Evolutionary conservation across 108 stramenopile genomes (phyloP).

Genomic region (Nitzschia inconspicua): DNA sequence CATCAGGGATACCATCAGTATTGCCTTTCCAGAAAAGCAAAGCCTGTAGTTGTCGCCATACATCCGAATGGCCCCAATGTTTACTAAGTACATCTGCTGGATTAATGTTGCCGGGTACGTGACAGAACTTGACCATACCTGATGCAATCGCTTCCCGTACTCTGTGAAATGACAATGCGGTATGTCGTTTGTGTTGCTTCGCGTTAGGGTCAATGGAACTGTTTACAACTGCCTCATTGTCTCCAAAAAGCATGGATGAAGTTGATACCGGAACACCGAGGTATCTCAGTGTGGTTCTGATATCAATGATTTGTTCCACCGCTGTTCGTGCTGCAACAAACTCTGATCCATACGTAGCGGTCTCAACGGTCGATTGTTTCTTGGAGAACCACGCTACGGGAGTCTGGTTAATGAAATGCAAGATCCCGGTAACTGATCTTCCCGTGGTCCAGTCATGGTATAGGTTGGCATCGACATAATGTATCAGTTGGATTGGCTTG

Average conservation of each 20-base stretch:
- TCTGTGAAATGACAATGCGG: constrained; percentile 5
- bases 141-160: constrained; percentile 16
- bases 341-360: constrained; percentile 23
- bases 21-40: background rate
- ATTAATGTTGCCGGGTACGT: constrained; percentile 1
- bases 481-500: constrained; percentile 1
- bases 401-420: constrained; percentile 30
- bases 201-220: background rate
- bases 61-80: constrained; percentile 1
- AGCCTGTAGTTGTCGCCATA: constrained; percentile 3
- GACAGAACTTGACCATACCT: background rate
- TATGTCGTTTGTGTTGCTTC: constrained; percentile 6
- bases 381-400: constrained; percentile 30
- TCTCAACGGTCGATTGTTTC: constrained; percentile 6
- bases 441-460: too few species aligned
- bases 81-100: constrained; percentile 5
- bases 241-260: constrained; percentile 11
- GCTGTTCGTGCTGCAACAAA: constrained; percentile 13
- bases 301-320: constrained; percentile 14
- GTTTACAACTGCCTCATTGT: constrained; percentile 10
- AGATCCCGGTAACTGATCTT: too few species aligned
- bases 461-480: constrained; percentile 37
- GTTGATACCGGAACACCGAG: constrained; percentile 14
- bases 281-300: constrained; percentile 15
- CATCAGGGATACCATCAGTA: background rate